These are phyloP conservation scores for Cetradonia linearis DNA, from an alignment of 495 filamentous ascomycete genomes.

Conservation along the genomic window DNA sequence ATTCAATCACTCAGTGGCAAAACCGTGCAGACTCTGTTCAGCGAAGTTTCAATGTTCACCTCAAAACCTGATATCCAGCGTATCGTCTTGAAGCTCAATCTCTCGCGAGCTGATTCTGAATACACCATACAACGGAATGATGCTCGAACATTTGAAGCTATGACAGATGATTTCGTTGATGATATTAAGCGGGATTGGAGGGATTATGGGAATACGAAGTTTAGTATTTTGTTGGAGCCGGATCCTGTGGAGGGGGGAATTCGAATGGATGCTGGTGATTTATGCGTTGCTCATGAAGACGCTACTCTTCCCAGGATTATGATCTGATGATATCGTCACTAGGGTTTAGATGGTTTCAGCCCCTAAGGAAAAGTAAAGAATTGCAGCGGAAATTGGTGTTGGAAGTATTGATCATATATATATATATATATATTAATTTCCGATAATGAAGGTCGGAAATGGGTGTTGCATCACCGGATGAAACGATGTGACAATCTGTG, in stretches of 20 bases:
- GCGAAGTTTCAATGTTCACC: neutral
- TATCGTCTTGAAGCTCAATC: neutral
- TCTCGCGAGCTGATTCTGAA: slow-evolving; percentile 1
- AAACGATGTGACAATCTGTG: too few relatives aligned
- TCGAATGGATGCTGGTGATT: neutral
- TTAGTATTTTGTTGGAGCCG: neutral
- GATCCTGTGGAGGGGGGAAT: neutral
- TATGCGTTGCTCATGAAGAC: neutral
- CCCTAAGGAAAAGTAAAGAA: neutral
- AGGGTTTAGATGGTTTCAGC: neutral
- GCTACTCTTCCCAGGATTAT: neutral
- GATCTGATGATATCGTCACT: neutral
- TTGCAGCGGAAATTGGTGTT: neutral
- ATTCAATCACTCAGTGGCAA: neutral
- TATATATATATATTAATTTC: too few relatives aligned
- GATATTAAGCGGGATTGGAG: neutral
- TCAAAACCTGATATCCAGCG: neutral
- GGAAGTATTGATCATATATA: neutral
- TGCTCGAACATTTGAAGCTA: neutral
- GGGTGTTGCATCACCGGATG: too few relatives aligned
- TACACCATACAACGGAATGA: neutral
- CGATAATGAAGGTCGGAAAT: too few relatives aligned
- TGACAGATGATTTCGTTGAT: slow-evolving; percentile 1
- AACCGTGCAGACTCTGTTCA: neutral
- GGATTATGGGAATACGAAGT: neutral